Conservation (phyloP, 202 grass and related monocot genomes). For the Elaeis oleifera region DNA sequence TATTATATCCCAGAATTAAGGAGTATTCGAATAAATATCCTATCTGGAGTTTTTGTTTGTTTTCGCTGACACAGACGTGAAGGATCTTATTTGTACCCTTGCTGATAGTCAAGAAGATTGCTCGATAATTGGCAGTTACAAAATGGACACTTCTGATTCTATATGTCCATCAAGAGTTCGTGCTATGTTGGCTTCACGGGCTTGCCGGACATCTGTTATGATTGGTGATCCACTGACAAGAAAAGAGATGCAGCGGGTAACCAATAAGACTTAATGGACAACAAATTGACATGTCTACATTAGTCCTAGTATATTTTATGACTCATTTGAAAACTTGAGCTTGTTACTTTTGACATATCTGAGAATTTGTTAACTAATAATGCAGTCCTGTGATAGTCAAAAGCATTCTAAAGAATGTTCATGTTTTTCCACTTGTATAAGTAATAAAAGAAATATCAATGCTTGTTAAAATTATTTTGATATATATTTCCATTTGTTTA, state of each 20-base stretch:
- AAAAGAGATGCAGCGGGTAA: slow-evolving; percentile 87
- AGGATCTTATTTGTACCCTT: slow-evolving; percentile 81
- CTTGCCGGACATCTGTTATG: slow-evolving; percentile 78
- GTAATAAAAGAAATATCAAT: too few species aligned
- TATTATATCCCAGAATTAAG: neutral
- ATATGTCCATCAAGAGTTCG: slow-evolving; percentile 86
- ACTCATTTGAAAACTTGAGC: neutral
- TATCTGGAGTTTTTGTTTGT: too few species aligned
- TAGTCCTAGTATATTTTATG: neutral
- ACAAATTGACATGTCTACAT: slow-evolving; percentile 6
- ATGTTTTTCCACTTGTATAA: too few species aligned
- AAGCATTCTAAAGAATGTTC: too few species aligned
- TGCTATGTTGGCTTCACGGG: slow-evolving; percentile 93
- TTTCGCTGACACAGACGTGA: slow-evolving; percentile 51
- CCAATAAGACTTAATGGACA: slow-evolving; percentile 4
- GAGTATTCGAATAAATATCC: too few species aligned
- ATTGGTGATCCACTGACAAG: slow-evolving; percentile 91
- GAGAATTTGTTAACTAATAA: too few species aligned
- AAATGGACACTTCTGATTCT: slow-evolving; percentile 60
- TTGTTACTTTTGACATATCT: neutral
- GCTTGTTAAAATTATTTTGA: too few species aligned
- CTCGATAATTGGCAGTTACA: slow-evolving; percentile 76
- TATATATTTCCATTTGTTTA: too few species aligned
- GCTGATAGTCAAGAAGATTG: slow-evolving; percentile 80
- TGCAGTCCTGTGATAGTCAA: too few species aligned